phyloP scores from a whole-genome alignment of 768 basidiomycete species.

The Jaapia argillacea region DNA sequence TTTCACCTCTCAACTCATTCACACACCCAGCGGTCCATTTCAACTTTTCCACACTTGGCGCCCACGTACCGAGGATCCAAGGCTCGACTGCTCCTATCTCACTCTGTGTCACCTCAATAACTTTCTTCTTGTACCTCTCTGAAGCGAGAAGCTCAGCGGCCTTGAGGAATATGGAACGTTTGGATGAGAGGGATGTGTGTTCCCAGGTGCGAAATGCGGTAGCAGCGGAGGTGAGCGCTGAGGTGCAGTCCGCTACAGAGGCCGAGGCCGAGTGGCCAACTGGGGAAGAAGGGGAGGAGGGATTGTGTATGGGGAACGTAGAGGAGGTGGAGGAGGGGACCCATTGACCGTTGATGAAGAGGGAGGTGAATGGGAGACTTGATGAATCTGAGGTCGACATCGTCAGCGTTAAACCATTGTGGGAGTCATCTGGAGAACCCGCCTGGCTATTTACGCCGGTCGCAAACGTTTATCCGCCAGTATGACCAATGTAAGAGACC shows the following conservation, averaged over 20 bases:
- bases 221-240: conserved; percentile 34
- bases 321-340: conserved; percentile 20
- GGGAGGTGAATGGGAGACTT: conserved; percentile 21
- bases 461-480: too few species aligned
- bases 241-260: conserved; percentile 26
- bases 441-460: too few species aligned
- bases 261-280: conserved; percentile 6
- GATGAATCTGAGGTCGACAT: too few species aligned
- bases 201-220: conserved; percentile 42
- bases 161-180: conserved; percentile 36
- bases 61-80: conserved; percentile 17
- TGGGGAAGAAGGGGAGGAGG: conserved; percentile 26
- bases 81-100: conserved; percentile 28
- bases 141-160: conserved; percentile 36
- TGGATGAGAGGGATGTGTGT: conserved; percentile 19
- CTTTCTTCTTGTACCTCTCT: conserved; percentile 28
- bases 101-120: conserved; percentile 21
- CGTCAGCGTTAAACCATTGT: too few species aligned
- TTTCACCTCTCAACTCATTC: conserved; percentile 31
- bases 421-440: too few species aligned
- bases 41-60: conserved; percentile 15
- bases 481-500: too few species aligned
- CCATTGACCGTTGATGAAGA: too few species aligned
- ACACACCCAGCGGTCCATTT: conserved; percentile 24
- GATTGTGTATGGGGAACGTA: conserved; percentile 34